Evolutionary conservation across 2,329 filamentous ascomycete species (phyloP), one percentile per base, ranked within the genome.

Genomic region (Aspergillus intermedius): DNA sequence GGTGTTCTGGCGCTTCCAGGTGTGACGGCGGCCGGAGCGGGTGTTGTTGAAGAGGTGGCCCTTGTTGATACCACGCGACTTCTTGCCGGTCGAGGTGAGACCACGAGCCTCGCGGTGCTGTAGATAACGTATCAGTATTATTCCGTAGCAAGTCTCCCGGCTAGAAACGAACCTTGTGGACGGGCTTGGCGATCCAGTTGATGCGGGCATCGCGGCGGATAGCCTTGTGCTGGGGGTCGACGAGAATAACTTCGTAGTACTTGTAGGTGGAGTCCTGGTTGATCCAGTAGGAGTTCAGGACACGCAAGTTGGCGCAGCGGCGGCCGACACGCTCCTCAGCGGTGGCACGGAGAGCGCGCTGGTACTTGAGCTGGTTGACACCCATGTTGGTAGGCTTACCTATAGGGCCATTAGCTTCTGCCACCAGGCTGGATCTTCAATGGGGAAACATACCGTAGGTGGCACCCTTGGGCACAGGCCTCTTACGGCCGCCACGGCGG

Each of bases 261-360:
- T 98, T 98, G 88, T 97, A 98, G 78, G 93, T 98, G 55, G 91
- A 96, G 82, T 98, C 93, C 84, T 97, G 90, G 88, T 98, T 98
- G 83, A 98, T 89, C 94, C 94, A 98, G 91, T 98, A 98, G 59
- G 91, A 97, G 88, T 98, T 98, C 72, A 98, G 87, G 72, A 98
- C 93, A 73, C 93, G 90, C 76, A 98, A 79, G 81, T 98, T 98
- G 79, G 91, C 90, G 82, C 91, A 96, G 75, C 91, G 91, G 77
- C 91, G 91, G 72, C 94, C 93, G 74, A 98, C 91, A 87, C 93
- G 93, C 87, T 98, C 93, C 83, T 98, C 94, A 68, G 94, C 94
- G 68, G 93, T 98, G 68, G 91, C 83, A 77, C 87, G 87, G 75
- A 97, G 91, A 64, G 93, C 97, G 76, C 91, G 89, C 86, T 98